These are phyloP conservation scores for Alectoria sarmentosa DNA, from an alignment of 495 filamentous ascomycete genomes.

Conservation along the genomic window DNA sequence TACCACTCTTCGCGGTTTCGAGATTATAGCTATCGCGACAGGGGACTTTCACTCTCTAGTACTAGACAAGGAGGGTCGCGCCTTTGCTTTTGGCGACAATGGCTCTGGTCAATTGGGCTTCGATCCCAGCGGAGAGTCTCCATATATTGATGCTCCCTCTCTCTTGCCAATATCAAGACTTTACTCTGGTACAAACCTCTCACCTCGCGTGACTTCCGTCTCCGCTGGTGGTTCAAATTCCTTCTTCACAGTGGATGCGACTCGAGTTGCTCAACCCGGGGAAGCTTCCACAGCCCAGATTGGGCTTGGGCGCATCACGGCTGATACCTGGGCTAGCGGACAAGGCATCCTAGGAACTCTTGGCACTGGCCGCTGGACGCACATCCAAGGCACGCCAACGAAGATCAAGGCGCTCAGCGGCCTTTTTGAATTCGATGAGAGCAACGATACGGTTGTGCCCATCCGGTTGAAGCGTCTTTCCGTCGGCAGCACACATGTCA, in stretches of 20 bases:
- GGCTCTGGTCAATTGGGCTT: constrained; percentile 79
- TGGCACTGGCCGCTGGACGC: constrained; percentile 85
- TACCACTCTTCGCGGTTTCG: constrained; percentile 52
- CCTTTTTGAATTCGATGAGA: constrained; percentile 80
- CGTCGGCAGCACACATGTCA: constrained; percentile 70
- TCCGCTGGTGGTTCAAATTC: constrained; percentile 79
- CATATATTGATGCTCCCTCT: constrained; percentile 61
- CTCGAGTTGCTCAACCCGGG: constrained; percentile 41
- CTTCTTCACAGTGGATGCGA: constrained; percentile 80
- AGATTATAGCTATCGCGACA: constrained; percentile 64
- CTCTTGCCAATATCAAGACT: constrained; percentile 59
- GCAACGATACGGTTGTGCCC: constrained; percentile 53
- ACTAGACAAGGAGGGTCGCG: constrained; percentile 61
- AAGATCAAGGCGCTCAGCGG: constrained; percentile 81
- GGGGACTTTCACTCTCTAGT: constrained; percentile 85
- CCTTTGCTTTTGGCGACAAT: constrained; percentile 92
- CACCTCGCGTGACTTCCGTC: constrained; percentile 60
- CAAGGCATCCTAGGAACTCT: constrained; percentile 76
- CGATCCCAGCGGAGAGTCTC: constrained; percentile 51
- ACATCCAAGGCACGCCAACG: constrained; percentile 67
- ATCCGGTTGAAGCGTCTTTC: constrained; percentile 68
- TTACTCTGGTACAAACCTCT: constrained; percentile 54
- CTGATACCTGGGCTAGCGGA: constrained; percentile 82
- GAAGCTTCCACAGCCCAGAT: constrained; percentile 36
- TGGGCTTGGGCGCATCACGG: constrained; percentile 48